Percentiles rank a stretch among this genome's conserved stretches.
Evolutionary conservation across 768 basidiomycete species (phyloP).

Genomic region (Zangia roseola): DNA sequence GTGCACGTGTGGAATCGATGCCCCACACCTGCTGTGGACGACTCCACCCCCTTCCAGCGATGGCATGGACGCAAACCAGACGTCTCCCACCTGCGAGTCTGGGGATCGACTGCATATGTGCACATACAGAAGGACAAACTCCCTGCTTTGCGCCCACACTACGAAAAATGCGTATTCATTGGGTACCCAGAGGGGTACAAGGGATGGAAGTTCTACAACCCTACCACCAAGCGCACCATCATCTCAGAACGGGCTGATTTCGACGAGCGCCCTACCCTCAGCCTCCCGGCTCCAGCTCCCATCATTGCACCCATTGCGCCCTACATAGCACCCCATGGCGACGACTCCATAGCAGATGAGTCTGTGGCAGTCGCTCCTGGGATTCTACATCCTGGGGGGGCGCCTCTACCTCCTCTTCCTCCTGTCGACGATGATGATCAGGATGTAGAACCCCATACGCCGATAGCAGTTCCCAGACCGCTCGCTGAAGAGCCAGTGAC

Average conservation of each 20-base stretch:
- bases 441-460: not conserved
- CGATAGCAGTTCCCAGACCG: no score
- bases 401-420: not conserved
- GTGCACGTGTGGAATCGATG: no score
- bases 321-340: no score
- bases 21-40: not conserved
- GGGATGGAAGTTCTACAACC: not conserved
- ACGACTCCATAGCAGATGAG: no score
- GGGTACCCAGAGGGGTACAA: not conserved
- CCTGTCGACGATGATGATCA: not conserved
- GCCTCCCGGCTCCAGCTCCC: no score
- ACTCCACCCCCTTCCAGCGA: not conserved
- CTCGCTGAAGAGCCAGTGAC: not conserved
- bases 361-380: no score
- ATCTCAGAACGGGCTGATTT: conserved; percentile 33
- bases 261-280: conserved; percentile 27
- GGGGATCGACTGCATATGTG: not conserved
- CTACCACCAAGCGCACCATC: no score
- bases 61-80: not conserved
- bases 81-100: not conserved
- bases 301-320: no score
- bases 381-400: not conserved
- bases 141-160: not conserved
- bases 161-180: not conserved
- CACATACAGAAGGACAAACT: not conserved